Conservation (phyloP, 2,329 filamentous ascomycete species). For the Aaosphaeria pasadenensis region DNA sequence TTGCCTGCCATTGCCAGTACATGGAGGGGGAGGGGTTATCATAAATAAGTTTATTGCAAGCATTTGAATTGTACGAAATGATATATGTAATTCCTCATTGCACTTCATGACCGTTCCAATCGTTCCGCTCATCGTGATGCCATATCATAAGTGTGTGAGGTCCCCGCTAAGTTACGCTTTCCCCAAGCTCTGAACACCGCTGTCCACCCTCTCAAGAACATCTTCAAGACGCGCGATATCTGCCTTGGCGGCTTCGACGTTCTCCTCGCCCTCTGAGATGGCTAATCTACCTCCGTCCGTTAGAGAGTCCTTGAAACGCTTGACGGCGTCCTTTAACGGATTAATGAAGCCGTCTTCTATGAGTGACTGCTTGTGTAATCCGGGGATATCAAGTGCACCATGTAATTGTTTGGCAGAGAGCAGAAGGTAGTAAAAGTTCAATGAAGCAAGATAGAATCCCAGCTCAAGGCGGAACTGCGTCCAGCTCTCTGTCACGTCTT, state of each 20-base stretch:
- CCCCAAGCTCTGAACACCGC: not conserved
- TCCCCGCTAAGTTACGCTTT: too few species aligned
- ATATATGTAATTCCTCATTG: too few species aligned
- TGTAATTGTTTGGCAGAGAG: slow-evolving; percentile 50
- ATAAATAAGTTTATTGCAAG: too few species aligned
- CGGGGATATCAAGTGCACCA: slow-evolving; percentile 44
- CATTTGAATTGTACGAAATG: too few species aligned
- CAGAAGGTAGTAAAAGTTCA: slow-evolving; percentile 60
- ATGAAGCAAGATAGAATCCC: slow-evolving; percentile 52
- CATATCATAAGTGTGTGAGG: too few species aligned
- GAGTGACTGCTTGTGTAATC: slow-evolving; percentile 39
- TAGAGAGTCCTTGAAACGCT: slow-evolving; percentile 36
- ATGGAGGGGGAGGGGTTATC: too few species aligned
- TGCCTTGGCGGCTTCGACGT: slow-evolving; percentile 29
- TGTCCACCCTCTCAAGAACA: slow-evolving; percentile 25
- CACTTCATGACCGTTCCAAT: too few species aligned
- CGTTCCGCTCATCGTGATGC: too few species aligned
- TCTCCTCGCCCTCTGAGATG: slow-evolving; percentile 33
- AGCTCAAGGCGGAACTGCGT: slow-evolving; percentile 51
- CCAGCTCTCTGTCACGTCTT: slow-evolving; percentile 29
- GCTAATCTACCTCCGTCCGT: slow-evolving; percentile 33
- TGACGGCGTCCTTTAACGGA: slow-evolving; percentile 39
- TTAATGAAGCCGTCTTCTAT: slow-evolving; percentile 43
- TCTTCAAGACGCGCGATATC: slow-evolving; percentile 35
- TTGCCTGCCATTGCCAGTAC: too few species aligned